A percentile compares a stretch with the other conserved stretches of the same genome.
phyloP scores from a whole-genome alignment of 495 filamentous ascomycete species.

The Penicillium arizonense region DNA sequence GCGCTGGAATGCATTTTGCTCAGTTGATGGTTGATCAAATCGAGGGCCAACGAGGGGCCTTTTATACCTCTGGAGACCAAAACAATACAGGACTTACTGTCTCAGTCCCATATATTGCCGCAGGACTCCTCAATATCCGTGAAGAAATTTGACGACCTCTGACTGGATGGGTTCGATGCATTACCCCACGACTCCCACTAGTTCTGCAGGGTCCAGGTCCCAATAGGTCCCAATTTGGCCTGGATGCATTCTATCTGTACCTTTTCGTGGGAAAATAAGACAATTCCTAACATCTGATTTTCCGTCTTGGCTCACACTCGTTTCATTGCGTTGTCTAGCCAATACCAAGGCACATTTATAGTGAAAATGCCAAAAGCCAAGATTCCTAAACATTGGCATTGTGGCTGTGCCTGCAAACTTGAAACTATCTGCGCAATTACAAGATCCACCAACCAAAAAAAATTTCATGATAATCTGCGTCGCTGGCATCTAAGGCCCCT shows the following conservation, averaged over 20 bases:
- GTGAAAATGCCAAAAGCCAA: neutral
- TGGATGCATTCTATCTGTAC: neutral
- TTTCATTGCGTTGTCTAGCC: neutral
- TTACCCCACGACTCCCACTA: neutral
- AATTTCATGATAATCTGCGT: too few species aligned
- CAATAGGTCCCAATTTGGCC: neutral
- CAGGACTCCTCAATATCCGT: neutral
- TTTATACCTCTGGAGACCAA: slow-evolving; percentile 1
- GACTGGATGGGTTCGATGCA: neutral
- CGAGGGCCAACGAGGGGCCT: neutral
- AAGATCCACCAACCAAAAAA: slow-evolving; percentile 3
- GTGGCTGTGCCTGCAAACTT: neutral
- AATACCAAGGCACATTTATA: neutral
- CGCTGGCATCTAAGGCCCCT: too few species aligned
- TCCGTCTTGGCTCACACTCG: neutral
- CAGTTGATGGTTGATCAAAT: neutral
- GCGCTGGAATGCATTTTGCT: slow-evolving; percentile 3
- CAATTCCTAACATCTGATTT: slow-evolving; percentile 1
- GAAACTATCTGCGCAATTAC: neutral
- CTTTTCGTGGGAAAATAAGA: neutral
- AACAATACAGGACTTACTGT: neutral
- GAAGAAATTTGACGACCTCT: neutral
- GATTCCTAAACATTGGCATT: slow-evolving; percentile 1
- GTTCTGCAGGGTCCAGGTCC: neutral
- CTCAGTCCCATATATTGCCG: neutral